Evolutionary conservation across 202 grass and related monocot genomes (phyloP).

Genomic region (Bolboschoenoplectus hybrid): DNA sequence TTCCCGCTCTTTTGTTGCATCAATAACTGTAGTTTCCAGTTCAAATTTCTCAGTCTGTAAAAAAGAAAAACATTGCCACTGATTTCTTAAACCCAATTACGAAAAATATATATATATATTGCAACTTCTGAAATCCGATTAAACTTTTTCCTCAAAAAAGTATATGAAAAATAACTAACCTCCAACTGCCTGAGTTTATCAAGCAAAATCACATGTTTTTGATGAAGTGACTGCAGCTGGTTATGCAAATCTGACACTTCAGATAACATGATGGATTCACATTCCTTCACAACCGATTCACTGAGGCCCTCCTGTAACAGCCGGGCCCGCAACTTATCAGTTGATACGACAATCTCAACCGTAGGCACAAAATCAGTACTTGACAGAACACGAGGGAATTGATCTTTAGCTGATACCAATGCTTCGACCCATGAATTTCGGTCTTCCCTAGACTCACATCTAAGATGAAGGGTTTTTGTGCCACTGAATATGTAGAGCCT

Average conservation of each 20-base stretch:
- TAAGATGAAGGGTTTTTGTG: constrained; percentile 86
- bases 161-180: constrained; percentile 57
- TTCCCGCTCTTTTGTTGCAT: constrained; percentile 94
- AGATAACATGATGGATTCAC: constrained; percentile 81
- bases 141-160: constrained; percentile 32
- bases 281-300: constrained; percentile 73
- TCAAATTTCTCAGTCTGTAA: constrained; percentile 96
- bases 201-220: constrained; percentile 83
- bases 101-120: not conserved
- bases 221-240: constrained; percentile 64
- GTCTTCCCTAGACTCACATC: constrained; percentile 81
- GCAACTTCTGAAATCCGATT: not conserved
- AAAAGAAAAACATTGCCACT: constrained; percentile 40
- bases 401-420: constrained; percentile 64
- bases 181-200: constrained; percentile 87
- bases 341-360: constrained; percentile 59
- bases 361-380: constrained; percentile 60
- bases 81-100: constrained; percentile 15
- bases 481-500: constrained; percentile 98
- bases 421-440: constrained; percentile 77
- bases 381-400: constrained; percentile 55
- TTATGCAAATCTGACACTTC: constrained; percentile 75
- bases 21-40: constrained; percentile 87
- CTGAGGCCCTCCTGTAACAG: constrained; percentile 67
- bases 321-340: constrained; percentile 63